Percentiles rank a stretch among this genome's conserved stretches.
phyloP scores from a whole-genome alignment of 345 rosid genomes.

The Garcia nutans region DNA sequence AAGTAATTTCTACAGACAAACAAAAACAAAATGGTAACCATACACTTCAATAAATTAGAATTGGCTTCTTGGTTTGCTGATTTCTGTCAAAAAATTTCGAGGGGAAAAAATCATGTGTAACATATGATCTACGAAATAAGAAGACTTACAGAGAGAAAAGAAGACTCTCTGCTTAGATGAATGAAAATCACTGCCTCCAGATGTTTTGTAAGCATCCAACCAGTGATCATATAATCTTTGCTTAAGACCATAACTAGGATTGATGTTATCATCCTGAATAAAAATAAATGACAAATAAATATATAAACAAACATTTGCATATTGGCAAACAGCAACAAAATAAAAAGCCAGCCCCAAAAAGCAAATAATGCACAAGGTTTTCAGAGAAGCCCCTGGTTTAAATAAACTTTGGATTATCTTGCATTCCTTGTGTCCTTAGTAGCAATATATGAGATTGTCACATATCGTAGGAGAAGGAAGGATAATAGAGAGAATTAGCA shows the following conservation, averaged over 20 bases:
- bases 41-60: background rate
- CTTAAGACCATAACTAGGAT: slow-evolving; percentile 55
- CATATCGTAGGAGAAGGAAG: no score
- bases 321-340: background rate
- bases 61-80: background rate
- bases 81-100: background rate
- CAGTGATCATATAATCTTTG: slow-evolving; percentile 74
- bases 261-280: slow-evolving; percentile 48
- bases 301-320: background rate
- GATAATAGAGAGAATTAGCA: no score
- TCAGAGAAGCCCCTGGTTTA: background rate
- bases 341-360: slow-evolving; percentile 6
- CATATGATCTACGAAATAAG: background rate
- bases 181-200: slow-evolving; percentile 65
- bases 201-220: slow-evolving; percentile 55
- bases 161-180: slow-evolving; percentile 64
- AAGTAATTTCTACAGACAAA: no score
- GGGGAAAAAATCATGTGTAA: background rate
- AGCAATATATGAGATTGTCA: background rate
- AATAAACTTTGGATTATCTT: background rate
- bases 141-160: slow-evolving; percentile 76
- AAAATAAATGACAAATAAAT: background rate
- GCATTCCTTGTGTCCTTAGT: background rate
- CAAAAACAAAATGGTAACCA: no score
- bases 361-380: background rate